Evolutionary conservation across 192 early-diverging fungal species (phyloP).

Genomic region (Coemansia sp.): DNA sequence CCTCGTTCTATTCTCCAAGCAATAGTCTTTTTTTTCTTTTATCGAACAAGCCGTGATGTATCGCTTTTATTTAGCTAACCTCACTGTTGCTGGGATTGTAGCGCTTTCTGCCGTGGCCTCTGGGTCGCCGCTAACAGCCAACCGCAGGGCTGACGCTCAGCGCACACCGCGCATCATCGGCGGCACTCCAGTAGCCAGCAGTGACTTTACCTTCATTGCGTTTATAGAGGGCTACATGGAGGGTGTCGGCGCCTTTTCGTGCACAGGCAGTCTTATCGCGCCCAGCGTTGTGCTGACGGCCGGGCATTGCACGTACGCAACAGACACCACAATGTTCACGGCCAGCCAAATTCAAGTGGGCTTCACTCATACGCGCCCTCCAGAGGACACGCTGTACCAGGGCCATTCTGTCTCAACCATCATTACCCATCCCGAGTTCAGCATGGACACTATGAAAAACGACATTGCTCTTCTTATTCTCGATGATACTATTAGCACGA

Average conservation of each 20-base stretch:
- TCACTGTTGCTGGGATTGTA: neutral
- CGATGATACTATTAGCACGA: constrained; percentile 9
- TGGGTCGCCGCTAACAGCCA: neutral
- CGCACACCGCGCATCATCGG: constrained; percentile 33
- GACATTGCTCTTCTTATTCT: constrained; percentile 45
- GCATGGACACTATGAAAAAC: constrained; percentile 11
- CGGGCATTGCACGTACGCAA: constrained; percentile 37
- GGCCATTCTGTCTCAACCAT: constrained; percentile 25
- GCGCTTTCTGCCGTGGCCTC: constrained; percentile 4
- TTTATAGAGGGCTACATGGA: constrained; percentile 15
- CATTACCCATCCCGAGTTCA: constrained; percentile 13
- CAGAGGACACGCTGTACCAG: neutral
- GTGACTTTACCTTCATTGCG: constrained; percentile 27
- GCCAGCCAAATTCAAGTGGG: constrained; percentile 15
- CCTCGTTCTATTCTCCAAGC: too few species aligned
- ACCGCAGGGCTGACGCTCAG: neutral
- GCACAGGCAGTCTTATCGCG: constrained; percentile 47
- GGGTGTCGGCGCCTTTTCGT: constrained; percentile 9
- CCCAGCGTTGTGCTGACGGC: constrained; percentile 50
- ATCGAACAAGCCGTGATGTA: neutral
- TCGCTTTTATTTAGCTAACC: neutral
- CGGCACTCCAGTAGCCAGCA: constrained; percentile 12
- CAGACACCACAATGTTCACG: neutral
- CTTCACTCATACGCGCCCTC: constrained; percentile 21
- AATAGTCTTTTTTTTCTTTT: neutral